Percentiles rank a stretch among this genome's conserved stretches.
phyloP scores from a whole-genome alignment of 345 rosid species.

The Geranium rotundifolium region DNA sequence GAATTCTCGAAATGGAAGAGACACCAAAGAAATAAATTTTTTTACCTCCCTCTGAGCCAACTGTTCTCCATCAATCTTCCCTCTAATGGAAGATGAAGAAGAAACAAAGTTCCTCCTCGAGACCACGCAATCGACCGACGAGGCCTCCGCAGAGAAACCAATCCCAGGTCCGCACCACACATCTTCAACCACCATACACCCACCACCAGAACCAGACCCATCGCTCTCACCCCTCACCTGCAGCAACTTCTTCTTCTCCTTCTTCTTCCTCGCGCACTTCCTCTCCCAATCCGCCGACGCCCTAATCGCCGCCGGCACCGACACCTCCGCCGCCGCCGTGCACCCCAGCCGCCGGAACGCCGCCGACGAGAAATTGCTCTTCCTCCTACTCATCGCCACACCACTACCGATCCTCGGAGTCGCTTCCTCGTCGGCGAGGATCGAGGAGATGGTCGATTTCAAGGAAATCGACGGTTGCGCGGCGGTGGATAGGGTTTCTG shows the following conservation, averaged over 20 bases:
- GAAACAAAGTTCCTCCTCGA: conserved; percentile 40
- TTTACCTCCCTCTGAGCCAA: conserved; percentile 39
- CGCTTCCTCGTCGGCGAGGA: too few relatives aligned
- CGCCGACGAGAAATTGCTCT: conserved; percentile 24
- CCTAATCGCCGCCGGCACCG: conserved; percentile 69
- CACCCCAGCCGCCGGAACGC: conserved; percentile 65
- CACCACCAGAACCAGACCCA: too few relatives aligned
- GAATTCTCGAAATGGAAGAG: background rate
- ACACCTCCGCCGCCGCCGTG: conserved; percentile 65
- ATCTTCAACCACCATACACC: conserved; percentile 50
- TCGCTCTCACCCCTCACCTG: conserved; percentile 16
- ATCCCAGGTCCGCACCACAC: conserved; percentile 94
- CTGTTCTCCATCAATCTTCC: conserved; percentile 55
- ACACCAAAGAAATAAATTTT: background rate
- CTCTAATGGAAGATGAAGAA: conserved; percentile 25
- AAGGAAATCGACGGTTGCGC: too few relatives aligned
- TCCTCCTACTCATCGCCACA: conserved; percentile 11
- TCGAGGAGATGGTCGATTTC: too few relatives aligned
- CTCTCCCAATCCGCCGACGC: conserved; percentile 72
- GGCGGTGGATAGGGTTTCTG: too few relatives aligned
- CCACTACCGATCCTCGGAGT: too few relatives aligned
- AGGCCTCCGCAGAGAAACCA: conserved; percentile 62
- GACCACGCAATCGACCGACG: conserved; percentile 49
- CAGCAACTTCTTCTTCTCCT: conserved; percentile 39
- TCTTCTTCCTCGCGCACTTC: conserved; percentile 19